phyloP scores from a whole-genome alignment of 108 stramenopile genomes.

The Nannochloropsis gaditana region DNA sequence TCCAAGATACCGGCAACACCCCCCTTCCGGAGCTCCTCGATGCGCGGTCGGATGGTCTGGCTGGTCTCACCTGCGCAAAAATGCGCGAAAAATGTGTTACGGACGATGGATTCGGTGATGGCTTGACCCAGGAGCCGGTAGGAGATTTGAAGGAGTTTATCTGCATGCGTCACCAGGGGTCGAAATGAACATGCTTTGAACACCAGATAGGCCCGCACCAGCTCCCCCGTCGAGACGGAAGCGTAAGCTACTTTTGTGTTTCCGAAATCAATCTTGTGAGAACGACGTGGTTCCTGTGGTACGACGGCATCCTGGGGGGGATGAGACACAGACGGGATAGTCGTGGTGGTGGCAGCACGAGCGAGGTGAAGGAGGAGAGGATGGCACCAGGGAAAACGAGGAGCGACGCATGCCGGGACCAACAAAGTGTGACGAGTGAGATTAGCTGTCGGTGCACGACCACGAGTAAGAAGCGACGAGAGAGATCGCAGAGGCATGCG shows the following conservation, averaged over 20 bases:
- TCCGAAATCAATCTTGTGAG: conserved; percentile 25
- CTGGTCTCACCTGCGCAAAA: conserved; percentile 88
- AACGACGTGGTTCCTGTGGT: too few species aligned
- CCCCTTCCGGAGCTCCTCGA: conserved; percentile 56
- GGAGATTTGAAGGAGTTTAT: conserved; percentile 27
- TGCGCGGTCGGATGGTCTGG: conserved; percentile 59
- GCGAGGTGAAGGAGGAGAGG: too few species aligned
- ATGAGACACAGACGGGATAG: too few species aligned
- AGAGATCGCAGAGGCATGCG: too few species aligned
- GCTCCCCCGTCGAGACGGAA: conserved; percentile 25
- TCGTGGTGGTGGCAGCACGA: too few species aligned
- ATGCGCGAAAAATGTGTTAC: conserved; percentile 77
- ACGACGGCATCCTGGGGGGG: too few species aligned
- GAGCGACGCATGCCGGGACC: too few species aligned
- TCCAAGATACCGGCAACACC: conserved; percentile 84
- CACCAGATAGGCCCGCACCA: conserved; percentile 35
- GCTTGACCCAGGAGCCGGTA: conserved; percentile 33
- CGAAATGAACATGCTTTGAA: conserved; percentile 31
- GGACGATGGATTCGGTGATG: conserved; percentile 28
- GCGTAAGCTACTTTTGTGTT: conserved; percentile 34
- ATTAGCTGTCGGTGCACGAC: too few species aligned
- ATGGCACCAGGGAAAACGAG: too few species aligned
- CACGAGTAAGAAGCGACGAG: too few species aligned
- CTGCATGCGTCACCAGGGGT: conserved; percentile 38
- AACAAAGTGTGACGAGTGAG: too few species aligned